Percentiles rank a stretch among this genome's conserved stretches.
phyloP scores from a whole-genome alignment of 1,139 yeast genomes.

The Diutina catenulata region DNA sequence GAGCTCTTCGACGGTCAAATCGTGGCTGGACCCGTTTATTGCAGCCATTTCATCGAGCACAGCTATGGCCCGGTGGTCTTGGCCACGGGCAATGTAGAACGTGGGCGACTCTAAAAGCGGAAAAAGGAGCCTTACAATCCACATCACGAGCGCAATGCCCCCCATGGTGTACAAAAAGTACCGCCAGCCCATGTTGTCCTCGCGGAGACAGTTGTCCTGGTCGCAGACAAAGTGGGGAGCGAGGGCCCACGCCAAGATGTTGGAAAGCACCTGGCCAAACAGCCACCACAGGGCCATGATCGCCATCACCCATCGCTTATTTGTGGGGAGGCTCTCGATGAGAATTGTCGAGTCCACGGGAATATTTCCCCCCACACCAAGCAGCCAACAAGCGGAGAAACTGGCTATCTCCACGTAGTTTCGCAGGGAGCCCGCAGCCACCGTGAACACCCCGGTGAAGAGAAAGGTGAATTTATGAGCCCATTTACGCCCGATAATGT shows the following conservation, averaged over 20 bases:
- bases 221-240: slow-evolving; percentile 27
- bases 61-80: slow-evolving; percentile 24
- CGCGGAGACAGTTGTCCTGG: slow-evolving; percentile 46
- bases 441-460: slow-evolving; percentile 27
- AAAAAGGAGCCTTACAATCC: slow-evolving; percentile 23
- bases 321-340: slow-evolving; percentile 27
- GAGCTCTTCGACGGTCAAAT: slow-evolving; percentile 21
- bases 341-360: slow-evolving; percentile 36
- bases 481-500: slow-evolving; percentile 32
- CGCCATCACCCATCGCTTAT: slow-evolving; percentile 28
- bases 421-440: slow-evolving; percentile 27
- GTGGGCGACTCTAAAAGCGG: slow-evolving; percentile 29
- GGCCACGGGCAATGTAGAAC: slow-evolving; percentile 27
- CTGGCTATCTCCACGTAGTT: slow-evolving; percentile 29
- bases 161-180: slow-evolving; percentile 50
- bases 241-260: slow-evolving; percentile 29
- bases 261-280: slow-evolving; percentile 28
- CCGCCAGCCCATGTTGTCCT: slow-evolving; percentile 71
- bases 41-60: slow-evolving; percentile 25
- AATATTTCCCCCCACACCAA: slow-evolving; percentile 35
- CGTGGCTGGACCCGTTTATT: slow-evolving; percentile 16
- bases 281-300: slow-evolving; percentile 36
- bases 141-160: slow-evolving; percentile 27
- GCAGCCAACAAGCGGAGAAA: slow-evolving; percentile 29
- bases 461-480: slow-evolving; percentile 32